Conservation (phyloP, 371 early-diverging fungal species). For the Rhizopus stolonifer region DNA sequence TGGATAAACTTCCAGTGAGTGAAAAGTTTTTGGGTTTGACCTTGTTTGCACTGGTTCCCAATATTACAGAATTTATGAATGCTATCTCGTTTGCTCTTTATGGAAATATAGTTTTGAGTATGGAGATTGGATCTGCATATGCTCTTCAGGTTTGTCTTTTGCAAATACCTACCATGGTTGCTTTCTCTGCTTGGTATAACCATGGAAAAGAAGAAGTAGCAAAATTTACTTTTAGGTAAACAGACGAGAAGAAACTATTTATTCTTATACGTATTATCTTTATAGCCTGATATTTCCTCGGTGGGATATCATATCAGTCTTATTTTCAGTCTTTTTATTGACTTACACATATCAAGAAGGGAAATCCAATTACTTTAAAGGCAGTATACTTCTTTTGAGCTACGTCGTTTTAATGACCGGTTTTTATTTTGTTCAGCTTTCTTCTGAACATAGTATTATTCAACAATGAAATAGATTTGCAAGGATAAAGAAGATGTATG, state of each 20-base stretch:
- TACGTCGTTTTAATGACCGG: slow-evolving; percentile 81
- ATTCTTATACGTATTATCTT: not conserved
- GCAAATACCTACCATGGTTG: slow-evolving; percentile 92
- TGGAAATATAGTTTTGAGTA: slow-evolving; percentile 88
- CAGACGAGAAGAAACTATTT: slow-evolving; percentile 17
- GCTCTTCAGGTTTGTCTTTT: slow-evolving; percentile 94
- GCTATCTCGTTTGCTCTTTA: slow-evolving; percentile 93
- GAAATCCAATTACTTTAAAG: slow-evolving; percentile 94
- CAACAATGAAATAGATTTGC: no score
- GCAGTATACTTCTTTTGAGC: slow-evolving; percentile 83
- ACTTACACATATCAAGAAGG: slow-evolving; percentile 93
- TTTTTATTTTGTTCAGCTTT: slow-evolving; percentile 72
- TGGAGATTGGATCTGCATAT: slow-evolving; percentile 97
- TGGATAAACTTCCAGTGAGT: slow-evolving; percentile 62
- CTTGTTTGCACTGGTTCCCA: slow-evolving; percentile 93
- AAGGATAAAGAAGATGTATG: no score
- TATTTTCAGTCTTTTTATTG: slow-evolving; percentile 87
- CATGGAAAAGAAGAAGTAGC: slow-evolving; percentile 43
- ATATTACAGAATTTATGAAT: slow-evolving; percentile 96
- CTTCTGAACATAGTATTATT: slow-evolving; percentile 19
- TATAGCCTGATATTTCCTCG: slow-evolving; percentile 91
- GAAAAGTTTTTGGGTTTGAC: slow-evolving; percentile 92
- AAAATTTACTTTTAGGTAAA: slow-evolving; percentile 47
- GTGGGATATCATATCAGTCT: slow-evolving; percentile 85
- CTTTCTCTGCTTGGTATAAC: slow-evolving; percentile 74